Percentiles rank a stretch among this genome's conserved stretches.
phyloP scores from a whole-genome alignment of 306 rosid genomes.

The Arachis hypogaea region DNA sequence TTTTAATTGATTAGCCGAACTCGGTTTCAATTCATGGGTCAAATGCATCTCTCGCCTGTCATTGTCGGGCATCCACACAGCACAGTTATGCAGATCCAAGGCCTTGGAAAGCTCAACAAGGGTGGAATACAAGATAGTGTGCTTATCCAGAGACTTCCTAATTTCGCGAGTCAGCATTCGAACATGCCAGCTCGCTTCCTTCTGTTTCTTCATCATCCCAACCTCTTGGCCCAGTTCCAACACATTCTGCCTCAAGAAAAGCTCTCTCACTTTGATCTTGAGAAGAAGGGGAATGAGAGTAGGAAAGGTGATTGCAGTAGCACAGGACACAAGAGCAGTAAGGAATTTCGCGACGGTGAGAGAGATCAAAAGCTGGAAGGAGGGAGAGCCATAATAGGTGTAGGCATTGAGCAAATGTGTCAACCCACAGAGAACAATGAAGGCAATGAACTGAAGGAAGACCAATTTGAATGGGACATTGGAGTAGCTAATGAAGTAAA shows the following conservation, averaged over 20 bases:
- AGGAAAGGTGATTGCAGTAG: conserved; percentile 76
- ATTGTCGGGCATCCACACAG: conserved; percentile 84
- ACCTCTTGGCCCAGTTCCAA: conserved; percentile 80
- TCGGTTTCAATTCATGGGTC: conserved; percentile 68
- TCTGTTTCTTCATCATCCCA: conserved; percentile 79
- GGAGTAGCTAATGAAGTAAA: conserved; percentile 85
- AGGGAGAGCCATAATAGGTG: conserved; percentile 69
- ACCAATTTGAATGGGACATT: conserved; percentile 94
- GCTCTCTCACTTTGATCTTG: conserved; percentile 74
- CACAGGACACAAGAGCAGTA: conserved; percentile 83
- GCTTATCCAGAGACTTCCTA: conserved; percentile 76
- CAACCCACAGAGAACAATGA: conserved; percentile 85
- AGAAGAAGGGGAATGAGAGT: conserved; percentile 77
- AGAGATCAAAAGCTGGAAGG: conserved; percentile 64
- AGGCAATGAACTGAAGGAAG: conserved; percentile 78
- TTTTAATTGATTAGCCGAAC: conserved; percentile 33
- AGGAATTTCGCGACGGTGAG: conserved; percentile 79
- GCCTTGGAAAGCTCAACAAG: conserved; percentile 87
- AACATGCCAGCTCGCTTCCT: conserved; percentile 87
- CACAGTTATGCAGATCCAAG: conserved; percentile 71
- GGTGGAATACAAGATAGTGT: conserved; percentile 76
- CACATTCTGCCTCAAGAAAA: conserved; percentile 73
- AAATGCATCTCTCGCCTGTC: conserved; percentile 61
- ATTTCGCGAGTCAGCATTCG: conserved; percentile 80
- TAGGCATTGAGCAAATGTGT: conserved; percentile 91